Conservation (phyloP, 345 rosid genomes). For the Microthlaspi erraticum region DNA sequence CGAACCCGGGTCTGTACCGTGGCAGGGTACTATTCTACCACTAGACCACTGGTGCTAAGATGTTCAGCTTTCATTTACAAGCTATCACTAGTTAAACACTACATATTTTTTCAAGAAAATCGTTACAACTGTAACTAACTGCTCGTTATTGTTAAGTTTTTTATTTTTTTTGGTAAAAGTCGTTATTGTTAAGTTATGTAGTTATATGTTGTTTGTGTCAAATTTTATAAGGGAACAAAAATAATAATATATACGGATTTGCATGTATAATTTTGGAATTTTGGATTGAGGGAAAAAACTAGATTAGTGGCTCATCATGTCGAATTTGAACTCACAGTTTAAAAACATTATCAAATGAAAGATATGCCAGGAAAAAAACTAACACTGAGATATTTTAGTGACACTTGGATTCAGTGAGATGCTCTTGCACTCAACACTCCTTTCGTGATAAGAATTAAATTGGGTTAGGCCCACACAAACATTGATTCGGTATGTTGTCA, state of each 20-base stretch:
- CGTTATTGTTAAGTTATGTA: neutral
- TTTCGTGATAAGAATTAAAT: conserved; percentile 18
- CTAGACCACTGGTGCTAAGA: conserved; percentile 79
- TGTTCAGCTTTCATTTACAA: neutral
- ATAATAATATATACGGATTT: neutral
- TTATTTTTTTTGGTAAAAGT: too few species aligned
- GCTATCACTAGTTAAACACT: too few species aligned
- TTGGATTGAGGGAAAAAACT: neutral
- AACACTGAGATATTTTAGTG: neutral
- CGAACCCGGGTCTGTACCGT: conserved; percentile 84
- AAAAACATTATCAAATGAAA: neutral
- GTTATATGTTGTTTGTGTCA: conserved; percentile 1
- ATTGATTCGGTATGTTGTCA: conserved; percentile 27
- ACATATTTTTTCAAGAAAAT: too few species aligned
- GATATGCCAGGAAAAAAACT: neutral
- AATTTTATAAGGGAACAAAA: neutral
- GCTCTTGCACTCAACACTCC: conserved; percentile 16
- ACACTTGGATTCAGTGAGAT: conserved; percentile 4
- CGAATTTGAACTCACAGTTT: neutral
- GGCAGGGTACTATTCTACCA: conserved; percentile 89
- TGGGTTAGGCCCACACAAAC: conserved; percentile 23
- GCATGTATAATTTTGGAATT: too few species aligned
- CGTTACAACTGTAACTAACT: neutral
- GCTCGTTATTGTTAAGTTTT: neutral
- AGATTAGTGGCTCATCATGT: neutral